phyloP scores from a whole-genome alignment of 225 moss, liverwort and hornwort genomes.

The Pleurozium schreberi region DNA sequence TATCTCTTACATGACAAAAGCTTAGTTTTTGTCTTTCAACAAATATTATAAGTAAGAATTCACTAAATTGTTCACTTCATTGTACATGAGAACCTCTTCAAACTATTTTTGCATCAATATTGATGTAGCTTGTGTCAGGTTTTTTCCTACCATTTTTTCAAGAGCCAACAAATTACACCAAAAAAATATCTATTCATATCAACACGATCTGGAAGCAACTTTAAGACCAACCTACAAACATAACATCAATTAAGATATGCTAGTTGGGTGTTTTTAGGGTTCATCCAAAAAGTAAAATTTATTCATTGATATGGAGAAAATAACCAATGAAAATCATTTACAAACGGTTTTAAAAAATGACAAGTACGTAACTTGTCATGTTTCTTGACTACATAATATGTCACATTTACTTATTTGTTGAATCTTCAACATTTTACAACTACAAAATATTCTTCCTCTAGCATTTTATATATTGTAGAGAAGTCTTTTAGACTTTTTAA shows the following conservation, averaged over 20 bases:
- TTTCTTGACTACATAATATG: background rate
- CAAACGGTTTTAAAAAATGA: background rate
- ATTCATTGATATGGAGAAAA: background rate
- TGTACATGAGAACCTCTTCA: background rate
- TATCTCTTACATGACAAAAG: background rate
- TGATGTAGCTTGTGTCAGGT: background rate
- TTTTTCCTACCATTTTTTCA: background rate
- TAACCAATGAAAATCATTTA: background rate
- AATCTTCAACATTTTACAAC: background rate
- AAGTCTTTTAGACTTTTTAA: background rate
- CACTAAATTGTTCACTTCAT: background rate
- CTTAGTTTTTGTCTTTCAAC: background rate
- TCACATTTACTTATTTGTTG: background rate
- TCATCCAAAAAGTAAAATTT: background rate
- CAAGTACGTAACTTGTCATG: background rate
- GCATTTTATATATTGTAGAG: no score
- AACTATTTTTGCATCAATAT: background rate
- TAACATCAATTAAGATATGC: background rate
- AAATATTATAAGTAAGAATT: background rate
- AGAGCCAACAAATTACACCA: background rate
- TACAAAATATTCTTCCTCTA: background rate
- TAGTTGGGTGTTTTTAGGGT: background rate
- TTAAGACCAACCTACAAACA: background rate
- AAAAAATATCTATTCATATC: background rate
- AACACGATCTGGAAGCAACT: background rate